phyloP scores from a whole-genome alignment of 345 rosid species.

The Moringa oleifera region DNA sequence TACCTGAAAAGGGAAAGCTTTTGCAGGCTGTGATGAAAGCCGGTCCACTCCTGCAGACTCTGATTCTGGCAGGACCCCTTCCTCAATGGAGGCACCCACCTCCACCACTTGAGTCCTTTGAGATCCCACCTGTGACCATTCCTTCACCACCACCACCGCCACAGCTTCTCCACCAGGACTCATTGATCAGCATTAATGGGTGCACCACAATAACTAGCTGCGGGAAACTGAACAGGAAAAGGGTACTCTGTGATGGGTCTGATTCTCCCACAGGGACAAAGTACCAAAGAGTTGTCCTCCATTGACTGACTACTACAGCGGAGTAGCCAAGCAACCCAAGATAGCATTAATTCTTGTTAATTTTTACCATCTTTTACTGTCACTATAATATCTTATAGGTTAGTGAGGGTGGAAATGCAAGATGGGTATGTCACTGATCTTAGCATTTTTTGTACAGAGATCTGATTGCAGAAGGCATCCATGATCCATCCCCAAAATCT shows the following conservation, averaged over 20 bases:
- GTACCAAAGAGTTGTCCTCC: slow-evolving; percentile 61
- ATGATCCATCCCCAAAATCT: slow-evolving; percentile 17
- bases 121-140: slow-evolving; percentile 88
- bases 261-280: slow-evolving; percentile 51
- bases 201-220: slow-evolving; percentile 29
- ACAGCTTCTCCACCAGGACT: slow-evolving; percentile 42
- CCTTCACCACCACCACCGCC: slow-evolving; percentile 52
- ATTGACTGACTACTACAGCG: slow-evolving; percentile 27
- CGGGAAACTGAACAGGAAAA: slow-evolving; percentile 54
- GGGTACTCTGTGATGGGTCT: slow-evolving; percentile 50
- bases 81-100: slow-evolving; percentile 99
- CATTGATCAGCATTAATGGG: slow-evolving; percentile 24
- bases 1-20: slow-evolving; percentile 96
- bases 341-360: slow-evolving; percentile 14
- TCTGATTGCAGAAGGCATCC: slow-evolving; percentile 13
- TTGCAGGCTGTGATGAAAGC: slow-evolving; percentile 94
- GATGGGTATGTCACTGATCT: neutral
- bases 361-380: slow-evolving; percentile 20
- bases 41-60: slow-evolving; percentile 91
- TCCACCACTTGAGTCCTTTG: slow-evolving; percentile 82
- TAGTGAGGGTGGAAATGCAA: slow-evolving; percentile 21
- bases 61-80: slow-evolving; percentile 88
- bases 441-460: slow-evolving; percentile 35
- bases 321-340: neutral
- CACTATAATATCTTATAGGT: slow-evolving; percentile 22